Percentiles rank a stretch among this genome's conserved stretches.
These are phyloP conservation scores for Mycena galopus DNA, from an alignment of 768 basidiomycete species.

Conservation along the genomic window DNA sequence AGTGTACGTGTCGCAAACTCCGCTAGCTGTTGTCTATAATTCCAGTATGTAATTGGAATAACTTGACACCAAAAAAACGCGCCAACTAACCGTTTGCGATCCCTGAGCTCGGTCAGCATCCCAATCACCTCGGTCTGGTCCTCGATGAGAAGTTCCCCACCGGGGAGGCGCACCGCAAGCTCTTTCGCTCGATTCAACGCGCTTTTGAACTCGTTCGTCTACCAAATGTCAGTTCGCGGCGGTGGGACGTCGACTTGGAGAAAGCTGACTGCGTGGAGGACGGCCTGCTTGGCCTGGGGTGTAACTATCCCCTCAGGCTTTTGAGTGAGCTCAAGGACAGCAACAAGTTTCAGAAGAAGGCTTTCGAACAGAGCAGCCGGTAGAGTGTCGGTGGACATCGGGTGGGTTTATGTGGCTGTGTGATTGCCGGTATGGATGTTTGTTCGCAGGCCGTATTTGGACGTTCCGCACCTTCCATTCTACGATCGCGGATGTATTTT, in stretches of 20 bases:
- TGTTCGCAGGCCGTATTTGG: slow-evolving; percentile 13
- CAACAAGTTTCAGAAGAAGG: slow-evolving; percentile 71
- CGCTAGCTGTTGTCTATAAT: slow-evolving; percentile 65
- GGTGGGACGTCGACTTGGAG: background rate
- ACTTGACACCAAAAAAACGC: background rate
- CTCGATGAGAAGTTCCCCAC: slow-evolving; percentile 76
- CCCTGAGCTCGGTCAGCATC: slow-evolving; percentile 74
- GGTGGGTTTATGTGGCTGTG: background rate
- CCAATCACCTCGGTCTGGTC: slow-evolving; percentile 80
- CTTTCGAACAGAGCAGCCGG: slow-evolving; percentile 66
- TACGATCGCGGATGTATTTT: too few species aligned
- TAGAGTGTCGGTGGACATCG: slow-evolving; percentile 52
- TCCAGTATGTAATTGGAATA: background rate
- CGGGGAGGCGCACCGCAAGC: slow-evolving; percentile 69
- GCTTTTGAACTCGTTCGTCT: slow-evolving; percentile 83
- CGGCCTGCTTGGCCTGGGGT: slow-evolving; percentile 72
- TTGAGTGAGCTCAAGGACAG: slow-evolving; percentile 72
- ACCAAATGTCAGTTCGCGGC: background rate
- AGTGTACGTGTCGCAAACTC: slow-evolving; percentile 63
- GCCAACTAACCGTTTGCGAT: slow-evolving; percentile 68
- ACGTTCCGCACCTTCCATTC: too few species aligned
- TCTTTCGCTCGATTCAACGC: slow-evolving; percentile 71
- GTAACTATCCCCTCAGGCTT: slow-evolving; percentile 66
- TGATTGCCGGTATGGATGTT: background rate
- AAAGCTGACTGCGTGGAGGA: slow-evolving; percentile 69